Conservation (phyloP, 2,329 filamentous ascomycete species). For the Fusarium armeniacum region DNA sequence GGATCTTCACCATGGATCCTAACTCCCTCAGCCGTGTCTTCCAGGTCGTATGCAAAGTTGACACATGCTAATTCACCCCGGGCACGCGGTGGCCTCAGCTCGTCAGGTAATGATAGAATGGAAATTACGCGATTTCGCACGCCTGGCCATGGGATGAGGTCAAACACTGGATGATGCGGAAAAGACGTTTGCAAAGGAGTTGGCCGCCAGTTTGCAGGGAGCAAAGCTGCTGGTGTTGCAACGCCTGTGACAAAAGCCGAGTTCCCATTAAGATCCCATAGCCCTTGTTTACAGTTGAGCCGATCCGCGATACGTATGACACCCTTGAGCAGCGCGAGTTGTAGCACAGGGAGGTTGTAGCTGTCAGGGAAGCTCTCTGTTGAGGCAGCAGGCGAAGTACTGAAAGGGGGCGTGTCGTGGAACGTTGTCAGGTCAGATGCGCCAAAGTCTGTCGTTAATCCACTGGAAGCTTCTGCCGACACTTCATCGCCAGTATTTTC, state of each 20-base stretch:
- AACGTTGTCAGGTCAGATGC: slow-evolving; percentile 33
- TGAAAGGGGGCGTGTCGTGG: slow-evolving; percentile 44
- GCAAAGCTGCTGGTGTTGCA: slow-evolving; percentile 53
- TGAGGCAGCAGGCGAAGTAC: slow-evolving; percentile 37
- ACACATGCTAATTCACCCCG: slow-evolving; percentile 62
- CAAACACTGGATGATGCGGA: slow-evolving; percentile 70
- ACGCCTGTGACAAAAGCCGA: slow-evolving; percentile 61
- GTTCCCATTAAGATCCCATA: slow-evolving; percentile 63
- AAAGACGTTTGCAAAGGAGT: slow-evolving; percentile 63
- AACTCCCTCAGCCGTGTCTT: slow-evolving; percentile 67
- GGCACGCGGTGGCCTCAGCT: slow-evolving; percentile 62
- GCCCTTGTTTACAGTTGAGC: slow-evolving; percentile 57
- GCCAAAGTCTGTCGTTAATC: not conserved
- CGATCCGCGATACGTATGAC: slow-evolving; percentile 63
- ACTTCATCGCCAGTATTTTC: slow-evolving; percentile 18
- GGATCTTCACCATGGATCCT: slow-evolving; percentile 65
- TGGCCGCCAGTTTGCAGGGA: slow-evolving; percentile 65
- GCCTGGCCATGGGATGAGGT: slow-evolving; percentile 70
- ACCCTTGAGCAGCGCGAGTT: slow-evolving; percentile 63
- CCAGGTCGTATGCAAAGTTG: slow-evolving; percentile 69
- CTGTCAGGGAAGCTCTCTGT: slow-evolving; percentile 59
- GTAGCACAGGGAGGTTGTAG: slow-evolving; percentile 63
- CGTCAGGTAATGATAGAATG: slow-evolving; percentile 64
- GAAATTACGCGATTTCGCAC: slow-evolving; percentile 67
- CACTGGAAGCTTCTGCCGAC: slow-evolving; percentile 5